Evolutionary conservation across 1,284 basidiomycete species (phyloP), one percentile per base, ranked within the genome.

Genomic region (Phylloporus sp.): DNA sequence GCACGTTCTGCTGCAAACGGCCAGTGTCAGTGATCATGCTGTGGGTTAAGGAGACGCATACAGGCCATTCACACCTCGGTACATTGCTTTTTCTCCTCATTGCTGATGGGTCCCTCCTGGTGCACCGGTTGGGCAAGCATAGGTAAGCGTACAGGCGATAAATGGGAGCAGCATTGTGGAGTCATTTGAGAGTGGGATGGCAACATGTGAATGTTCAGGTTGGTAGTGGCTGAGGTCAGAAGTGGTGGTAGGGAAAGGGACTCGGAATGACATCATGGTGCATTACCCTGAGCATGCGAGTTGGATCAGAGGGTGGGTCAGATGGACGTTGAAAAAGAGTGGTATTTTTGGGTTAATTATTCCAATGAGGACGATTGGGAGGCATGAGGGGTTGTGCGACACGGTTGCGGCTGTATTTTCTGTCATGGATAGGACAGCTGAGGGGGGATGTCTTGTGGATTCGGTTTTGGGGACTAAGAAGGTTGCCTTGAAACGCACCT

Each of bases 71-170:
- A 82, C 68, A 87, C 83, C 29, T 84, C 82, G 55, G 86, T 74
- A 66, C 93, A 84, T 76, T 88, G 84, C 75, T 90, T 91, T 84
- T 92, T 92, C 80, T 96, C 93, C 71, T 92, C 88, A 0, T 88
- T 86, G 5, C 90, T 93, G 19, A 98, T 82, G 1, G 95, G 95
- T 0, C 88, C 86, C 63, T 90, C 96, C 96, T 0, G 96, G 95
- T 1, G 95, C 95, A 47, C 91, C 88, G 0, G 94, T 96, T 0
- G 96, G 96, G 72, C 93, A 95, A 5, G 94, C 94, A 81, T 97
- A 94, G 64, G 93, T 93, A 82, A 97, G 98, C 1, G 95, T 92
- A 20, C 87, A 88, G 2, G 90, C 85, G 58, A 98, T 89, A 73
- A 94, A 92, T 0, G 95, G 93, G 3, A 97, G 75, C 0, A 80